Evolutionary conservation across 306 rosid genomes (phyloP).

Genomic region (Vigna angularis): DNA sequence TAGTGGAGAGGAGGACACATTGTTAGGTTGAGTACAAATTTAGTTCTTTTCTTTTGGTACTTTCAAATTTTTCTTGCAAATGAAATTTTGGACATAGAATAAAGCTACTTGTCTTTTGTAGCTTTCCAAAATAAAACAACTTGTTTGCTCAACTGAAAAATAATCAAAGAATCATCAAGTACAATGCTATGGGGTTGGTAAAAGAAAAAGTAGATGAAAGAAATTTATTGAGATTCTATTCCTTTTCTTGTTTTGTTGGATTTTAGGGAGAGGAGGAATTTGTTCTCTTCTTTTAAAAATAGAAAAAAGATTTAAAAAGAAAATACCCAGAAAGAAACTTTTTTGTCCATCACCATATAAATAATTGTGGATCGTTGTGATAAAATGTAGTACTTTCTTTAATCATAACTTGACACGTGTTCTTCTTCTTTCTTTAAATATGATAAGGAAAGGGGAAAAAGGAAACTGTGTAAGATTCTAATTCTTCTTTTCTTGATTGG

Average conservation of each 20-base stretch:
- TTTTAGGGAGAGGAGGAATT: background rate
- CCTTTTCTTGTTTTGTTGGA: background rate
- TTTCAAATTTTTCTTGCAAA: background rate
- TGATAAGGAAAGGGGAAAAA: background rate
- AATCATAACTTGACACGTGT: background rate
- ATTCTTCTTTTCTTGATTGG: background rate
- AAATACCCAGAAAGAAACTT: background rate
- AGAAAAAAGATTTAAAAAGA: background rate
- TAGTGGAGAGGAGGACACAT: background rate
- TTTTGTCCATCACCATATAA: background rate
- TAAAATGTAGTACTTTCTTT: background rate
- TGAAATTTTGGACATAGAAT: background rate
- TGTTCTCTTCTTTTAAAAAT: background rate
- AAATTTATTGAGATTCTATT: constrained; percentile 7
- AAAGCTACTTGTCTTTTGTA: constrained; percentile 11
- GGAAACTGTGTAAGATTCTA: background rate
- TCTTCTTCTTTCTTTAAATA: background rate
- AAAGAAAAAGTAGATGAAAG: background rate
- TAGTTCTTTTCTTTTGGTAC: background rate
- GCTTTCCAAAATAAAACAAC: too few relatives aligned
- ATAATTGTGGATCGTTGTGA: background rate
- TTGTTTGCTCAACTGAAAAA: background rate
- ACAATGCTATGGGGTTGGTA: background rate
- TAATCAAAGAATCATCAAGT: background rate
- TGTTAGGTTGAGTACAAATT: background rate